A percentile compares a stretch with the other conserved stretches of the same genome.
Evolutionary conservation across 176 grass and related monocot genomes (phyloP).

Genomic region (Thalia dealbata): DNA sequence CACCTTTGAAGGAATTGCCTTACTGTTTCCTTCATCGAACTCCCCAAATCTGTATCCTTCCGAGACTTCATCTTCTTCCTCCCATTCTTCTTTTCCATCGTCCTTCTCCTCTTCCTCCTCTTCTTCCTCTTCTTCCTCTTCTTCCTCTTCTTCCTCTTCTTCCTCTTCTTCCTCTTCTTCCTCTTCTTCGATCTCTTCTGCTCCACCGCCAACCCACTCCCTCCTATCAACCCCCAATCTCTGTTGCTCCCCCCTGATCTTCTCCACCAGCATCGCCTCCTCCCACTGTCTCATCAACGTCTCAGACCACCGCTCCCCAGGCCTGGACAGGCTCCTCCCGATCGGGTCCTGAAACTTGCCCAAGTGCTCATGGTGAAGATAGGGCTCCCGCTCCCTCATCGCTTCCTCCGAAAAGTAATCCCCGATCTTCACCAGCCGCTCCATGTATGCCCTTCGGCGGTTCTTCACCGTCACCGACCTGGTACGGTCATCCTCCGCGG

Average conservation of each 20-base stretch:
- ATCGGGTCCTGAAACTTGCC: slow-evolving; percentile 68
- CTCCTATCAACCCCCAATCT: slow-evolving; percentile 48
- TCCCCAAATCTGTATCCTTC: not conserved
- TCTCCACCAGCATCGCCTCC: slow-evolving; percentile 63
- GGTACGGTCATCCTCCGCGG: slow-evolving; percentile 14
- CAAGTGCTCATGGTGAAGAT: slow-evolving; percentile 76
- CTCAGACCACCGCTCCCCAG: slow-evolving; percentile 77
- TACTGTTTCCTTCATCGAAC: not conserved
- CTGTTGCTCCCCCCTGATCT: slow-evolving; percentile 77
- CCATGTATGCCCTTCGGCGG: slow-evolving; percentile 66
- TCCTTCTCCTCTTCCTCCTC: not conserved
- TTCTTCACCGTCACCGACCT: slow-evolving; percentile 45
- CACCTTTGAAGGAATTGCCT: not conserved
- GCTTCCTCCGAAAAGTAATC: slow-evolving; percentile 93
- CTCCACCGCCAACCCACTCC: slow-evolving; percentile 55
- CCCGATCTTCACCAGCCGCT: slow-evolving; percentile 42
- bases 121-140: not conserved
- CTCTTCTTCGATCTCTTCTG: slow-evolving; percentile 8
- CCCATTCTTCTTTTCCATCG: not conserved
- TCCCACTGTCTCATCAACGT: slow-evolving; percentile 68
- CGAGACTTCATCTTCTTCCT: not conserved
- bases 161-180: slow-evolving; percentile 28
- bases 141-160: slow-evolving; percentile 25
- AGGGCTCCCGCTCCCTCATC: slow-evolving; percentile 84
- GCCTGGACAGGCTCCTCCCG: slow-evolving; percentile 49